Evolutionary conservation across 2,329 filamentous ascomycete species (phyloP).

Genomic region (Bipolaris cookei): DNA sequence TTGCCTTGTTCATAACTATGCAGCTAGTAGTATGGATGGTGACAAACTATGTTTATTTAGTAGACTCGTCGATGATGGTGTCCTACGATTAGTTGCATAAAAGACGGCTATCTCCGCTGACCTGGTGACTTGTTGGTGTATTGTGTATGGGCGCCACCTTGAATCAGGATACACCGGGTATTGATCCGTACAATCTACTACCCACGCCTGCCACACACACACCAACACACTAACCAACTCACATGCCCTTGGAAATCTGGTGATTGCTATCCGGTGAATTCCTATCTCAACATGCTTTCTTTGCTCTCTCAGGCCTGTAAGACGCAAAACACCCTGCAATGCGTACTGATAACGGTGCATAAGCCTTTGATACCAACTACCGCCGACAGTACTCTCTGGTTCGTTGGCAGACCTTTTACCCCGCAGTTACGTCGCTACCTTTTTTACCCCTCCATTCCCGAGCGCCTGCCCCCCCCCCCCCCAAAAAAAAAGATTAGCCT

Average conservation of each 20-base stretch:
- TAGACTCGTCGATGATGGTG: conserved; percentile 16
- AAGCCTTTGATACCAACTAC: conserved; percentile 20
- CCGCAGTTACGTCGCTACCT: conserved; percentile 15
- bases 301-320: conserved; percentile 1
- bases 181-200: conserved; percentile 15
- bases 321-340: not conserved
- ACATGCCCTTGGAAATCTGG: not conserved
- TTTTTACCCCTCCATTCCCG: conserved; percentile 18
- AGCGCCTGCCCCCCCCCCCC: too few relatives aligned
- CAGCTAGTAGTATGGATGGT: conserved; percentile 3
- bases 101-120: conserved; percentile 16
- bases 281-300: conserved; percentile 17
- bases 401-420: conserved; percentile 19
- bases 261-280: conserved; percentile 3
- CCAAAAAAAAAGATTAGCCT: conserved; percentile 6
- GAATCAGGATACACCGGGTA: conserved; percentile 15
- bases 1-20: not conserved
- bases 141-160: conserved; percentile 1
- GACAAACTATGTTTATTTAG: not conserved
- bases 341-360: conserved; percentile 33
- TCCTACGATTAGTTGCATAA: conserved; percentile 14
- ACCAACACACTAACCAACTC: not conserved
- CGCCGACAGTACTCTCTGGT: conserved; percentile 20
- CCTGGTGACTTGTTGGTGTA: conserved; percentile 10
- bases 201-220: conserved; percentile 11